Conservation (phyloP, 441 rosid species). For the Gossypium schwendimanii region DNA sequence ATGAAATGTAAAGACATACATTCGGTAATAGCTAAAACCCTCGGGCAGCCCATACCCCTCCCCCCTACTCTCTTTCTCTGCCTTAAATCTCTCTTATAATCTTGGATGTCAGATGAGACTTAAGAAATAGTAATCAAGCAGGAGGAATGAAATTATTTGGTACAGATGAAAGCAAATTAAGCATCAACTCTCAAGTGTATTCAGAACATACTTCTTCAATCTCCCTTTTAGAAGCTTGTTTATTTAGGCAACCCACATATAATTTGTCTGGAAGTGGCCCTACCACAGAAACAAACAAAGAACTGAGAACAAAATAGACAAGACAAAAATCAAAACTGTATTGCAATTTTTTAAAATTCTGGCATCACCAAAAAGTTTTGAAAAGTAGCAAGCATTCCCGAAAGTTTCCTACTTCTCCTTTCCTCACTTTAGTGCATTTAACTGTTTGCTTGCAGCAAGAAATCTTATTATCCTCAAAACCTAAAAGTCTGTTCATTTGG, state of each 20-base stretch:
- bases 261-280: constrained; percentile 49
- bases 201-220: constrained; percentile 56
- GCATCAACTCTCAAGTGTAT: constrained; percentile 11
- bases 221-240: constrained; percentile 54
- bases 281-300: constrained; percentile 16
- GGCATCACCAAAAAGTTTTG: neutral
- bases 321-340: neutral
- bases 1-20: neutral
- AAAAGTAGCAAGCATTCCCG: neutral
- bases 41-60: neutral
- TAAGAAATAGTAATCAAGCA: neutral
- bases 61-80: neutral
- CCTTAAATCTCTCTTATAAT: neutral
- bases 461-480: neutral
- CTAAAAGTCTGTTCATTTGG: neutral
- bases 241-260: constrained; percentile 69
- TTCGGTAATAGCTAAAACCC: neutral
- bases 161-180: constrained; percentile 2
- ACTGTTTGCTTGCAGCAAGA: constrained; percentile 10
- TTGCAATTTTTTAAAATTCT: neutral
- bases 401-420: neutral
- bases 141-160: neutral
- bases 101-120: neutral
- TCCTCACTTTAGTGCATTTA: neutral
- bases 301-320: constrained; percentile 9